Percentiles rank a stretch among this genome's conserved stretches.
Conservation (phyloP, 2,329 filamentous ascomycete genomes). For the Orbilia brochopaga region DNA sequence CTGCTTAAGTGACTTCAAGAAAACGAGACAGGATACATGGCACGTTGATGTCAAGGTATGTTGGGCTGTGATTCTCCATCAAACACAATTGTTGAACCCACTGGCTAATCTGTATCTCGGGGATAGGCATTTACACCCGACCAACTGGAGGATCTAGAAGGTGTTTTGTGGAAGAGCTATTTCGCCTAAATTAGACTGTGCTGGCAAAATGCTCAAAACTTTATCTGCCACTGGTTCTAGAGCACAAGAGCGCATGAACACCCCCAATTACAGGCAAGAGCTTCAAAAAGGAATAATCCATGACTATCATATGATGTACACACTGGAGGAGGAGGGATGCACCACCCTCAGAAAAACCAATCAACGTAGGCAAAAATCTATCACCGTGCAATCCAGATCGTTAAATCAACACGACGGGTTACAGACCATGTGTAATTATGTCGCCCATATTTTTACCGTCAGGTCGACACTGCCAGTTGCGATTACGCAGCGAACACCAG, state of each 20-base stretch:
- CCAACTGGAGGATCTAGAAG: slow-evolving; percentile 91
- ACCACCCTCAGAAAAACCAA: too few relatives aligned
- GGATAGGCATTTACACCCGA: slow-evolving; percentile 79
- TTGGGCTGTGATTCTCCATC: slow-evolving; percentile 38
- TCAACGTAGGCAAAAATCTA: too few relatives aligned
- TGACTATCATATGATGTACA: too few relatives aligned
- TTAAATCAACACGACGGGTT: background rate
- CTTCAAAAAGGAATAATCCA: too few relatives aligned
- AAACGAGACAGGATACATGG: slow-evolving; percentile 99
- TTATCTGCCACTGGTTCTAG: too few relatives aligned
- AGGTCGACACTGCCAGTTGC: slow-evolving; percentile 85
- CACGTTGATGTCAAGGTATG: slow-evolving; percentile 94
- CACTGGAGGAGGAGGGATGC: too few relatives aligned
- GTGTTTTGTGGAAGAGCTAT: slow-evolving; percentile 99
- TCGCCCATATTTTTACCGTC: slow-evolving; percentile 78
- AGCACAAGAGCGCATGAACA: too few relatives aligned
- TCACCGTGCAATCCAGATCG: background rate
- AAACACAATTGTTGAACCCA: slow-evolving; percentile 52
- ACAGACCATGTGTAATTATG: slow-evolving; percentile 56
- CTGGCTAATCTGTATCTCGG: slow-evolving; percentile 57
- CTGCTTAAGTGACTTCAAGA: slow-evolving; percentile 96
- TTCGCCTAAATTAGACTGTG: slow-evolving; percentile 70
- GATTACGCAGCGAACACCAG: slow-evolving; percentile 80
- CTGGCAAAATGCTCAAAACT: too few relatives aligned
- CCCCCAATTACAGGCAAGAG: too few relatives aligned